A percentile compares a stretch with the other conserved stretches of the same genome.
Conservation (phyloP, 2,329 filamentous ascomycete genomes). For the Fusarium fujikuroi region DNA sequence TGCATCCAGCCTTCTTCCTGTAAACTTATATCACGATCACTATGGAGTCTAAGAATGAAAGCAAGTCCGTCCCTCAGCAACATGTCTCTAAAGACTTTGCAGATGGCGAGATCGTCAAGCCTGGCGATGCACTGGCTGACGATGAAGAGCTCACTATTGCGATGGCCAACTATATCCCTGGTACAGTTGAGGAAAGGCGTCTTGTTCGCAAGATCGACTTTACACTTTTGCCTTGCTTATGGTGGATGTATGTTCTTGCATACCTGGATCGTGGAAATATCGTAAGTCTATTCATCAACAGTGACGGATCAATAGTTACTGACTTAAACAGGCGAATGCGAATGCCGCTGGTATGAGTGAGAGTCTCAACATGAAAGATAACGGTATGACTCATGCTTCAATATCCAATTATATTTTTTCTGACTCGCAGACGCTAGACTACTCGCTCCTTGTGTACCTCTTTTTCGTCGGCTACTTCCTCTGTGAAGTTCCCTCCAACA, state of each 20-base stretch:
- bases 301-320: background rate
- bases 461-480: conserved; percentile 66
- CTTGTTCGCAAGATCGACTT: conserved; percentile 58
- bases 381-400: background rate
- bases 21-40: rapidly evolving
- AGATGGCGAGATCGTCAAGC: background rate
- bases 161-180: conserved; percentile 9
- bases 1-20: too few relatives aligned
- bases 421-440: background rate
- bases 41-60: background rate
- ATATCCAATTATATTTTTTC: background rate
- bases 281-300: conserved; percentile 18
- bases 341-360: conserved; percentile 9
- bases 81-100: background rate
- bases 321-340: background rate
- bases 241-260: conserved; percentile 45
- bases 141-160: conserved; percentile 12
- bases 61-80: rapidly evolving
- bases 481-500: conserved; percentile 65
- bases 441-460: background rate
- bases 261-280: conserved; percentile 47
- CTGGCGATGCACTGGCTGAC: background rate
- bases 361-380: background rate
- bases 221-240: conserved; percentile 61
- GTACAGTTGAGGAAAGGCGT: conserved; percentile 46